Base-by-base conservation (phyloP, 768 basidiomycete species). In the Gloeostereum incarnatum region DNA sequence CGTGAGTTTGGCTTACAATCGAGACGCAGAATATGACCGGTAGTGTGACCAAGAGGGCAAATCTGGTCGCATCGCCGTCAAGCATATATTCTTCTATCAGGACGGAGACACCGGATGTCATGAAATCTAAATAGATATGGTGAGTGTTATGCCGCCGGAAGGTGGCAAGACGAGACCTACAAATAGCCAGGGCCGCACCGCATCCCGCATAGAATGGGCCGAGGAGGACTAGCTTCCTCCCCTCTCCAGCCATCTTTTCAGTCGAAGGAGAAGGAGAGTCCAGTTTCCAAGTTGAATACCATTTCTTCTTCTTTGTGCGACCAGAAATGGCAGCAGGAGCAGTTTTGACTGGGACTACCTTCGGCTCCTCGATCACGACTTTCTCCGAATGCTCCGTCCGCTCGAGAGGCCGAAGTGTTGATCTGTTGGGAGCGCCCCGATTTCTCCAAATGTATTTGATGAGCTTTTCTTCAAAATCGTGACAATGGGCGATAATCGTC, bases 21-120 rank as follows among this genome's bases (percentile, higher is more conserved):
- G 82, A 83, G 20, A 91, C 71, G 42, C 83, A 86, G 46, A 78
- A 86, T 19, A 88, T 72, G 47, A 87, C 61, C 0, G 88, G 88
- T 0, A 73, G 59, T 2, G 83, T 78, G 11, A 59, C 63, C 5
- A 84, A 44, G 0, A 92, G 66, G 1, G 68, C 74, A 39, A 92
- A 88, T 6, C 90, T 69, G 0, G 56, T 63, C 35, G 65, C 66
- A 9, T 69, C 53, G 2, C 73, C 72, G 50, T 92, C 90, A 26
- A 88, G 58, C 1, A 75, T 60, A 19, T 65, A 82, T 53, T 90
- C 85, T 33, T 77, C 63, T 10, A 91, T 54, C 8, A 87, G 65
- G 44, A 76, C 68, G 30, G 57, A 63, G 22, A 69, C 42, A 48
- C 82, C 83, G 30, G 73, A 66, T n/a, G 71, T 67, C 16, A 75